phyloP scores from a whole-genome alignment of 2,329 filamentous ascomycete species.

The Scortechinia acanthostroma region DNA sequence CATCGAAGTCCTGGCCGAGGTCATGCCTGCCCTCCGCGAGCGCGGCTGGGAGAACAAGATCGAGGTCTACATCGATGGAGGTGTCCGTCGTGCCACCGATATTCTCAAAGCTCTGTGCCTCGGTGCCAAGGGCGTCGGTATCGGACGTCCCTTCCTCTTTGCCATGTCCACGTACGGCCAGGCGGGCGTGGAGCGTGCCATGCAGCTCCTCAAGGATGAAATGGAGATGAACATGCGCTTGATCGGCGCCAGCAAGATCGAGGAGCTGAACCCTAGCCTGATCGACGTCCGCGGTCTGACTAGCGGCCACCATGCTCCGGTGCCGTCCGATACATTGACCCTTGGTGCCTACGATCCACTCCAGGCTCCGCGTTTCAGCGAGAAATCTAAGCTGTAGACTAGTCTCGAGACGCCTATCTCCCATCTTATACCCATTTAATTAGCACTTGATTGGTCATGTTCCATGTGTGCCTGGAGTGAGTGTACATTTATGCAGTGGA shows the following conservation, averaged over 20 bases:
- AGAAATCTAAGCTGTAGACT: constrained; percentile 1
- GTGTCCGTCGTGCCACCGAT: constrained; percentile 82
- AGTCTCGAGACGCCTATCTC: too few species aligned
- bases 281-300: constrained; percentile 70
- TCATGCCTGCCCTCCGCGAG: constrained; percentile 77
- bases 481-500: too few species aligned
- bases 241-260: constrained; percentile 70
- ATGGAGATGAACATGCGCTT: constrained; percentile 99
- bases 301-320: constrained; percentile 41
- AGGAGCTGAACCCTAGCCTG: constrained; percentile 73
- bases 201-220: constrained; percentile 89
- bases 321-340: constrained; percentile 55
- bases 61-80: constrained; percentile 87
- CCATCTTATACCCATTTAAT: not conserved
- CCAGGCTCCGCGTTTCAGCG: constrained; percentile 5
- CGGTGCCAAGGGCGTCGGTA: constrained; percentile 85
- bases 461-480: too few species aligned
- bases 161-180: constrained; percentile 91
- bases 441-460: too few species aligned
- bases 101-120: constrained; percentile 92
- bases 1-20: constrained; percentile 85
- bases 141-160: constrained; percentile 89
- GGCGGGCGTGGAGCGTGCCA: constrained; percentile 80
- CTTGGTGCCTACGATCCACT: constrained; percentile 45
- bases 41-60: constrained; percentile 69